Evolutionary conservation across 352 stramenopile species (phyloP).

Genomic region (Globisporangium middletonii): DNA sequence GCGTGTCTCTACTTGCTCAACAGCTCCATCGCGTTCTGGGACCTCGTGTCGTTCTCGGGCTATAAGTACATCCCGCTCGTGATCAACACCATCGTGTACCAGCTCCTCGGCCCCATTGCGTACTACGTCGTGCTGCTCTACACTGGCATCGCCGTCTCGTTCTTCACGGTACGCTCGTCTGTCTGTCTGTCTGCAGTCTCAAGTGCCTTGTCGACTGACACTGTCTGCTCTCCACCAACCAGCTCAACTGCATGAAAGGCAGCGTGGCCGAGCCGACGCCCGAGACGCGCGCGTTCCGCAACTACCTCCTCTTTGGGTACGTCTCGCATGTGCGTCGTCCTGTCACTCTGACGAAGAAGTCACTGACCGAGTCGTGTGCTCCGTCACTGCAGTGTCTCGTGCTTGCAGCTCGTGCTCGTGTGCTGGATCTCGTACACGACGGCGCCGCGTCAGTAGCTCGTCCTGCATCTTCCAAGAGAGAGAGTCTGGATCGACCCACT

Average conservation of each 20-base stretch:
- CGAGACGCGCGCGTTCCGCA: conserved; percentile 76
- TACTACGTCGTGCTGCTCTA: conserved; percentile 94
- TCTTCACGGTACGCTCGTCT: conserved; percentile 87
- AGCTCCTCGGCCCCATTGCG: conserved; percentile 72
- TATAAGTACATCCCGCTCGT: conserved; percentile 99
- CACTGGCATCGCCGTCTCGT: conserved; percentile 90
- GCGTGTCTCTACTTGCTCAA: conserved; percentile 94
- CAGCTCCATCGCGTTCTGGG: conserved; percentile 90
- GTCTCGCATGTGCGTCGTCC: conserved; percentile 4
- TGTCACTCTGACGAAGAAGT: not conserved
- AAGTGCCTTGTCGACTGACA: conserved; percentile 1
- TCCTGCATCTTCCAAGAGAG: not conserved
- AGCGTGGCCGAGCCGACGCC: conserved; percentile 64
- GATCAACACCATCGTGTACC: conserved; percentile 91
- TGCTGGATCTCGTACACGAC: conserved; percentile 86
- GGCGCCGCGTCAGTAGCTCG: conserved; percentile 43
- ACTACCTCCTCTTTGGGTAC: conserved; percentile 83
- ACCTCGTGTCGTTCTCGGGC: conserved; percentile 96
- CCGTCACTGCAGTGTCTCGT: conserved; percentile 47
- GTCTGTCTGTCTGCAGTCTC: not conserved
- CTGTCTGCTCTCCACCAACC: not conserved
- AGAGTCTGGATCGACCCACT: not conserved
- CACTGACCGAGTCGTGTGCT: not conserved
- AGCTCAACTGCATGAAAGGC: conserved; percentile 89
- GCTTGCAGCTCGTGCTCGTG: conserved; percentile 73